Percentiles rank a stretch among this genome's conserved stretches.
These are phyloP conservation scores for Microdochium trichocladiopsis DNA, from an alignment of 2,329 filamentous ascomycete genomes.

Conservation along the genomic window DNA sequence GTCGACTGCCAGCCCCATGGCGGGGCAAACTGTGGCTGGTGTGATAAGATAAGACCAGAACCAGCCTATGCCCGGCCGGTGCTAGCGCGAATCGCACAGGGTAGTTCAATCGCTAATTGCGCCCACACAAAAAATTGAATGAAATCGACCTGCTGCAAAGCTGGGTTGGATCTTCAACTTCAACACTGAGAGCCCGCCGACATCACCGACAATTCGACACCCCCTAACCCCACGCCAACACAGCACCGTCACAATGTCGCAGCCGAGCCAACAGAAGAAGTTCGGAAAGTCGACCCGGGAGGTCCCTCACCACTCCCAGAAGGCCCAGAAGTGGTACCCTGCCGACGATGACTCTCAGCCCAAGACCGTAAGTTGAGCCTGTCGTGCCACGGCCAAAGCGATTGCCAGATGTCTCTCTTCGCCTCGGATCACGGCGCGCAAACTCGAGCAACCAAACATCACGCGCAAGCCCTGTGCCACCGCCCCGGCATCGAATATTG, in stretches of 20 bases:
- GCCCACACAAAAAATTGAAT: slow-evolving; percentile 1
- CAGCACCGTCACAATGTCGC: slow-evolving; percentile 64
- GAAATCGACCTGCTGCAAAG: background rate
- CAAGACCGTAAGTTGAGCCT: slow-evolving; percentile 78
- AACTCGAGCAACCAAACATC: background rate
- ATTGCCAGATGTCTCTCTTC: background rate
- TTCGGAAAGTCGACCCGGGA: slow-evolving; percentile 95
- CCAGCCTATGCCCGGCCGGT: background rate
- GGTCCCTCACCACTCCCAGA: slow-evolving; percentile 79
- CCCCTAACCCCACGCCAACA: slow-evolving; percentile 9
- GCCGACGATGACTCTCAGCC: slow-evolving; percentile 81
- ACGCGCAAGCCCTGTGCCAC: background rate
- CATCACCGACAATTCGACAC: slow-evolving; percentile 20
- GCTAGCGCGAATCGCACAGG: background rate
- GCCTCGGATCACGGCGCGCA: background rate
- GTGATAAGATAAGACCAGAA: background rate
- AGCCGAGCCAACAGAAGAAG: slow-evolving; percentile 71
- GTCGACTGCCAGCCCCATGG: background rate
- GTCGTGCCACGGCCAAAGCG: background rate
- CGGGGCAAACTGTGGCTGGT: background rate
- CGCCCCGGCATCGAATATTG: background rate
- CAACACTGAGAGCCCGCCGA: slow-evolving; percentile 21
- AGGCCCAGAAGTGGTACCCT: slow-evolving; percentile 99
- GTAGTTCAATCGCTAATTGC: background rate
- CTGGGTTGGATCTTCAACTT: background rate